Percentiles rank a stretch among this genome's conserved stretches.
Conservation (phyloP, 768 basidiomycete species). For the Phanerochaete sordida region DNA sequence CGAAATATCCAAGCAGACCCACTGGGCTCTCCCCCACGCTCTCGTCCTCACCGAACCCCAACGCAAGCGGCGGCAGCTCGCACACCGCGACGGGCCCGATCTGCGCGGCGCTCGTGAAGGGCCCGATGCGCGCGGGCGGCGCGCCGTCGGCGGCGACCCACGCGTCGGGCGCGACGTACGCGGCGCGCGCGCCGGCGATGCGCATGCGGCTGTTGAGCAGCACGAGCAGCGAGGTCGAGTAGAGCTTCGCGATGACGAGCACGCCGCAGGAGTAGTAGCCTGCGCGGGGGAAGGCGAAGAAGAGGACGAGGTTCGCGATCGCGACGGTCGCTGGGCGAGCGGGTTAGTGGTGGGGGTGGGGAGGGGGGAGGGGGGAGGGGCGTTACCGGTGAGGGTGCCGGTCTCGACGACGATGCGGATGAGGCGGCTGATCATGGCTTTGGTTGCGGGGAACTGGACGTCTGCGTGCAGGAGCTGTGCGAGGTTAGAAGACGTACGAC, state of each 20-base stretch:
- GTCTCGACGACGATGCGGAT: not conserved
- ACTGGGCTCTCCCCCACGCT: no score
- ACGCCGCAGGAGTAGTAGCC: not conserved
- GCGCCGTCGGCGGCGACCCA: not conserved
- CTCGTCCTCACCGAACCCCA: no score
- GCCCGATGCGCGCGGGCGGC: not conserved
- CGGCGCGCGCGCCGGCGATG: not conserved
- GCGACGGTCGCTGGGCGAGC: not conserved
- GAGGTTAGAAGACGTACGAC: not conserved
- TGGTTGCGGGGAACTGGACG: not conserved
- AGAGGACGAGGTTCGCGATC: not conserved
- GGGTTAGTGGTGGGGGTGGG: not conserved
- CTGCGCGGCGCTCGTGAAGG: not conserved
- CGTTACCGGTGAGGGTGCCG: not conserved
- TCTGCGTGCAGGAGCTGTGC: not conserved
- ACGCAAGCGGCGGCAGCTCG: not conserved
- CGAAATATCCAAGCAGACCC: no score
- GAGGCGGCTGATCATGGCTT: not conserved
- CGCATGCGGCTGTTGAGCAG: slow-evolving; percentile 5
- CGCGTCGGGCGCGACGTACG: not conserved
- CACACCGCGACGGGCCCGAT: not conserved
- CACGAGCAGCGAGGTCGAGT: not conserved
- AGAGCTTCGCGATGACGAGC: not conserved
- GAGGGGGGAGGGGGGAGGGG: not conserved
- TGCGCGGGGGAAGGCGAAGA: not conserved